These are phyloP conservation scores for Xylariaceae sp. DNA, from an alignment of 2,329 filamentous ascomycete species.

Conservation along the genomic window DNA sequence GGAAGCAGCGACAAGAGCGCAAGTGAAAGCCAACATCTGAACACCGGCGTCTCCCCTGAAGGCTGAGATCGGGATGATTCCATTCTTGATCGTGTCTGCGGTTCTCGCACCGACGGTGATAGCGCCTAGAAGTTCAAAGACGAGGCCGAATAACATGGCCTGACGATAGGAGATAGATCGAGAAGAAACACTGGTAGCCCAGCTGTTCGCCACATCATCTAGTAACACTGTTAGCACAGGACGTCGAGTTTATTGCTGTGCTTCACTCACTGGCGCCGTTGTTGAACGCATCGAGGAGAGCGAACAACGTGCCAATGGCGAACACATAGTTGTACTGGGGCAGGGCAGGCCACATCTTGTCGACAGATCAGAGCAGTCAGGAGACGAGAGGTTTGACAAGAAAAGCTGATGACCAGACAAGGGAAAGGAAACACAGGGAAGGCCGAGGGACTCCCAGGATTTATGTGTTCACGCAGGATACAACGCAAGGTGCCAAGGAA, in stretches of 20 bases:
- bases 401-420: not conserved
- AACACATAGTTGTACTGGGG: conserved; percentile 69
- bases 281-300: conserved; percentile 74
- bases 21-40: conserved; percentile 66
- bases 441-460: conserved; percentile 1
- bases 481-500: conserved; percentile 3
- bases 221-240: conserved; percentile 12
- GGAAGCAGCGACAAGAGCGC: conserved; percentile 62
- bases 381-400: conserved; percentile 8
- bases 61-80: conserved; percentile 61
- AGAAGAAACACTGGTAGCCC: conserved; percentile 80
- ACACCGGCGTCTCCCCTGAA: conserved; percentile 62
- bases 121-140: conserved; percentile 68
- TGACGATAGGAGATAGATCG: conserved; percentile 69
- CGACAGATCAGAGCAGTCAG: conserved; percentile 6
- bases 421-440: not conserved
- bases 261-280: conserved; percentile 68
- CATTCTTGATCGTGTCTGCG: conserved; percentile 77
- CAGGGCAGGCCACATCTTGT: conserved; percentile 37
- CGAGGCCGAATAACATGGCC: conserved; percentile 63
- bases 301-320: conserved; percentile 73
- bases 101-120: conserved; percentile 66
- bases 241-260: not conserved
- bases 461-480: conserved; percentile 9
- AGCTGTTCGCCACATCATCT: conserved; percentile 84